Conservation (phyloP, 305 asterid species). For the Solanum hybrid region DNA sequence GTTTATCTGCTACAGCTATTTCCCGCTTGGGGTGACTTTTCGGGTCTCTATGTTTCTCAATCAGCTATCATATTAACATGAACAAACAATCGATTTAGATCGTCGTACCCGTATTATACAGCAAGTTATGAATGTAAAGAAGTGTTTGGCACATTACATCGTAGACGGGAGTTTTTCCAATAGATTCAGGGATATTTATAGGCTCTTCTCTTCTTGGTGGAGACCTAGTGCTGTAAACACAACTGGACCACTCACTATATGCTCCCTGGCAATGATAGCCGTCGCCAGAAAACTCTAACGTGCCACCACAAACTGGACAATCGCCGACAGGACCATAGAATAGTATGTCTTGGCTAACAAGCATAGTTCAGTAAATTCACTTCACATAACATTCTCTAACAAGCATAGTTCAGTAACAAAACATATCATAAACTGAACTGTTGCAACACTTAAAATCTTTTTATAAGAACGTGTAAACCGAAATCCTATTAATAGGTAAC, state of each 20-base stretch:
- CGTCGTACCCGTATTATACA: not conserved
- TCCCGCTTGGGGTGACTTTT: slow-evolving; percentile 20
- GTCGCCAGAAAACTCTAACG: slow-evolving; percentile 19
- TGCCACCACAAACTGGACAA: slow-evolving; percentile 52
- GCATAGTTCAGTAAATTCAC: not conserved
- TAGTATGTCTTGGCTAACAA: slow-evolving; percentile 53
- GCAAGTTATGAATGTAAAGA: not conserved
- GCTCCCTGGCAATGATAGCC: slow-evolving; percentile 44
- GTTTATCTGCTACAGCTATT: slow-evolving; percentile 23
- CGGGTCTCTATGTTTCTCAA: slow-evolving; percentile 36
- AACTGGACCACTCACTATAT: slow-evolving; percentile 68
- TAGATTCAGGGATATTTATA: slow-evolving; percentile 48
- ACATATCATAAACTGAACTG: not conserved
- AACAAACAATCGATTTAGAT: not conserved
- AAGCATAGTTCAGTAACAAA: not conserved
- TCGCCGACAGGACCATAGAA: slow-evolving; percentile 52
- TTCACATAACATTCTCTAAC: not conserved
- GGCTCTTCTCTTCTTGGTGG: slow-evolving; percentile 58
- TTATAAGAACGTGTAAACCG: not conserved
- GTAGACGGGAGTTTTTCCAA: slow-evolving; percentile 30
- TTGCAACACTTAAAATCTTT: not conserved
- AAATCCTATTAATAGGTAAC: not conserved
- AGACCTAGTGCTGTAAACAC: slow-evolving; percentile 37
- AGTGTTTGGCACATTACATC: slow-evolving; percentile 24
- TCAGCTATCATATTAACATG: slow-evolving; percentile 28